A percentile compares a stretch with the other conserved stretches of the same genome.
Evolutionary conservation across 78 protist species (phyloP).

Genomic region (Dictyostelium purpureum): DNA sequence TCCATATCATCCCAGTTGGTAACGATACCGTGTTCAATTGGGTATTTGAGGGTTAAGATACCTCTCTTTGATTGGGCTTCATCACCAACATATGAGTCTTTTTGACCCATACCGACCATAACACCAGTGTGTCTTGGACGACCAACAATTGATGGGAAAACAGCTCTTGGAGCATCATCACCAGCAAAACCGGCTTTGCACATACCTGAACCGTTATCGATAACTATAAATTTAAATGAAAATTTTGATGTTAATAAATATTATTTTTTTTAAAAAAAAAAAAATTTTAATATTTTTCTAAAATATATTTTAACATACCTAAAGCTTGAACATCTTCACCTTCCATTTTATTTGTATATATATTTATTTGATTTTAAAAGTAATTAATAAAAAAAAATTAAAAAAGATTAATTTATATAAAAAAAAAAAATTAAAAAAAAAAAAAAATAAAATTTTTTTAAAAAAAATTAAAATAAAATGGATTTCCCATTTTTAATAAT

Average conservation of each 20-base stretch:
- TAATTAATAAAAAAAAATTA: too few relatives aligned
- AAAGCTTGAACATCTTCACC: constrained; percentile 1
- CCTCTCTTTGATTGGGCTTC: constrained; percentile 78
- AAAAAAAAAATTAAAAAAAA: too few relatives aligned
- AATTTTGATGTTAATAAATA: too few relatives aligned
- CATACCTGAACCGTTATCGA: constrained; percentile 96
- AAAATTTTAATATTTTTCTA: too few relatives aligned
- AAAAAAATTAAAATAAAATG: too few relatives aligned
- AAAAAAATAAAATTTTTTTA: too few relatives aligned
- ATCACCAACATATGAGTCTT: constrained; percentile 70
- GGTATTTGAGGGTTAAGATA: constrained; percentile 90
- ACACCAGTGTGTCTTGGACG: constrained; percentile 90
- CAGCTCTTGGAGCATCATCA: constrained; percentile 93
- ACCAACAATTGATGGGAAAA: constrained; percentile 92
- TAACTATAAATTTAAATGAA: constrained; percentile 71
- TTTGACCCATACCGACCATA: constrained; percentile 90
- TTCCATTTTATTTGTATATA: neutral
- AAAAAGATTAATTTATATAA: too few relatives aligned
- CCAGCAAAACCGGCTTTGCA: constrained; percentile 96
- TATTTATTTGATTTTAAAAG: too few relatives aligned
- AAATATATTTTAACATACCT: too few relatives aligned
- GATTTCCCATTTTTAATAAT: too few relatives aligned
- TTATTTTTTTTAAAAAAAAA: too few relatives aligned
- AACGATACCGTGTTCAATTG: constrained; percentile 93
- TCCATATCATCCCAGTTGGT: constrained; percentile 99